A percentile compares a stretch with the other conserved stretches of the same genome.
Evolutionary conservation across 192 early-diverging fungal species (phyloP).

Genomic region (Piromyces finnis): DNA sequence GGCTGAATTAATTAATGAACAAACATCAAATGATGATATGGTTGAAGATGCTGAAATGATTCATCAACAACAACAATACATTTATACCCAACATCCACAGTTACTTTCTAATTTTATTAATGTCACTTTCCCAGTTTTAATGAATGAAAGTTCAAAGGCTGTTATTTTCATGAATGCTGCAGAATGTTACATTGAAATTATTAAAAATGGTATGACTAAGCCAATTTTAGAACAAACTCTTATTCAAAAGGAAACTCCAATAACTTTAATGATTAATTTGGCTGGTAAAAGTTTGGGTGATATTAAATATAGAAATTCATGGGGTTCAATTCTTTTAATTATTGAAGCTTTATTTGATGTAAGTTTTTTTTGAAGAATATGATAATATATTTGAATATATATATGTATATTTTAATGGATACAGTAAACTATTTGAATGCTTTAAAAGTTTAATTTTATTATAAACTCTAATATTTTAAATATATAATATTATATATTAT

Average conservation of each 20-base stretch:
- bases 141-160: slow-evolving; percentile 39
- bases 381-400: too few relatives aligned
- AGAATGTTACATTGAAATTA: slow-evolving; percentile 45
- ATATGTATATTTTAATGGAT: too few relatives aligned
- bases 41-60: slow-evolving; percentile 3
- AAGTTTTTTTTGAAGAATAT: too few relatives aligned
- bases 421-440: too few relatives aligned
- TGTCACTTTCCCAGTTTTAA: slow-evolving; percentile 42
- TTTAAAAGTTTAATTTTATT: too few relatives aligned
- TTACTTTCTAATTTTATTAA: slow-evolving; percentile 35
- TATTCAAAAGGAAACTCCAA: slow-evolving; percentile 9
- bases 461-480: too few relatives aligned
- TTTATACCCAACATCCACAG: slow-evolving; percentile 12
- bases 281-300: slow-evolving; percentile 16
- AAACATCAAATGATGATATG: neutral
- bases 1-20: slow-evolving; percentile 20
- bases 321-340: slow-evolving; percentile 63
- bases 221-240: slow-evolving; percentile 45
- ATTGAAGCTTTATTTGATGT: slow-evolving; percentile 50
- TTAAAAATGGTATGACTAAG: slow-evolving; percentile 56
- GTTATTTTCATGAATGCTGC: slow-evolving; percentile 30
- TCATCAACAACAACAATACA: slow-evolving; percentile 6
- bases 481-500: too few relatives aligned
- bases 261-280: slow-evolving; percentile 21
- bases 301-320: slow-evolving; percentile 66